Evolutionary conservation across 1,284 basidiomycete species (phyloP).

Genomic region (Lignosus rhinocerotis): DNA sequence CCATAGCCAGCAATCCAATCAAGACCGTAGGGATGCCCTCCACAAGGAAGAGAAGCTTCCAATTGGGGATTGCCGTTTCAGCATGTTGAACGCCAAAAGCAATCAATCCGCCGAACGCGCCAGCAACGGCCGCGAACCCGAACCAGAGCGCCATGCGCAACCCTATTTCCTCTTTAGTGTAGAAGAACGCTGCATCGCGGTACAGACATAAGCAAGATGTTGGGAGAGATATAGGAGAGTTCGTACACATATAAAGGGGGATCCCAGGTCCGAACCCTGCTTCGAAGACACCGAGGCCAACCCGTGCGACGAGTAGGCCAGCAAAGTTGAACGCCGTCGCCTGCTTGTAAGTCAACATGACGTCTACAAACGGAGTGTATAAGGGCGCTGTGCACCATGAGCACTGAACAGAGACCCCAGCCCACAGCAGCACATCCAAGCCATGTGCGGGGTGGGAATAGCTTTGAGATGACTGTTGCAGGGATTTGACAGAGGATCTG

Average conservation of each 20-base stretch:
- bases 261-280: conserved; percentile 74
- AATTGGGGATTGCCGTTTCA: conserved; percentile 50
- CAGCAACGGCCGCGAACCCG: conserved; percentile 77
- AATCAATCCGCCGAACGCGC: conserved; percentile 75
- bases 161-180: conserved; percentile 73
- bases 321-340: conserved; percentile 57
- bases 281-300: conserved; percentile 71
- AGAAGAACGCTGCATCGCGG: conserved; percentile 61
- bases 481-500: conserved; percentile 76
- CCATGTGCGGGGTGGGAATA: conserved; percentile 66
- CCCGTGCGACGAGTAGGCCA: conserved; percentile 56
- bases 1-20: conserved; percentile 64
- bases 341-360: conserved; percentile 34
- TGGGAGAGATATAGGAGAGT: background rate
- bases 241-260: conserved; percentile 71
- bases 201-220: background rate
- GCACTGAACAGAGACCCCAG: conserved; percentile 70
- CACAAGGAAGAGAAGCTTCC: conserved; percentile 76
- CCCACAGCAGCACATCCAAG: conserved; percentile 64
- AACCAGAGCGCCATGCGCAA: conserved; percentile 77
- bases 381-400: conserved; percentile 50
- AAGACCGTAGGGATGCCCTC: conserved; percentile 74
- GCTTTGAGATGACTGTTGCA: conserved; percentile 63
- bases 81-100: conserved; percentile 71
- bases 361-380: background rate